Base-by-base conservation (phyloP, 192 early-diverging fungal species). In the Kappamyces sp. region DNA sequence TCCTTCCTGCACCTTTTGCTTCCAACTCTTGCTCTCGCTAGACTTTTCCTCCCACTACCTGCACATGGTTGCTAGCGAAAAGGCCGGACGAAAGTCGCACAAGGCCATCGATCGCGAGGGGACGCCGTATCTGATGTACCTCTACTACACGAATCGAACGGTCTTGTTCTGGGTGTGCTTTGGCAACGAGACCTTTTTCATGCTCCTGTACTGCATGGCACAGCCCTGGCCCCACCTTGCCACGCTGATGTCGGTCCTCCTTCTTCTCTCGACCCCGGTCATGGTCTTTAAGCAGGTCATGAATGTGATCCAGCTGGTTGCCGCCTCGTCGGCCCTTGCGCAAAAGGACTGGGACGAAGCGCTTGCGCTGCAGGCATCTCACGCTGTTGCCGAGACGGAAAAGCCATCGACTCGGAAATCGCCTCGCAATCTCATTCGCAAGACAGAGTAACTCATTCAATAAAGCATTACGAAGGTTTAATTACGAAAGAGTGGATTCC, bases 41-140 rank as follows among this genome's bases (percentile, higher is more conserved):
- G 97, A 99, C 63, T 82, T 99, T 38, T 89, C 87, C 61, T 90
- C 88, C 62, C 97, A 99, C 68, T 99, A 99, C 65, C 89, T 97
- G 84, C 97, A 99, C 49, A 99, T 99, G 93, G 94, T 95, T 73
- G 82, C 87, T 53, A 90, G 92, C 31, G 74, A 97, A 55, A 84
- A 84, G 6, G 81, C 84, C 2, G 97, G 97, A 62, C 72, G 83
- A 35, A 76, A 82, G 3, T 93, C 89, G 66, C 97, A 99, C 74
- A 99, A 99, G 68, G 75, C 84, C 44, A 85, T 98, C 54, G 80
- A 84, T 51, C 74, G 82, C 13, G 67, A 76, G 4, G 79, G 84
- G 39, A 92, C 90, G 66, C 78, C 75, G 3, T 66, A 59, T 67
- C 78, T 93, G 13, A 76, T 99, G 53, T 79, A 83, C 9, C 80